Evolutionary conservation across 208 protist genomes (phyloP), one percentile per base, ranked within the genome.

Genomic region (Porcisia deanei): DNA sequence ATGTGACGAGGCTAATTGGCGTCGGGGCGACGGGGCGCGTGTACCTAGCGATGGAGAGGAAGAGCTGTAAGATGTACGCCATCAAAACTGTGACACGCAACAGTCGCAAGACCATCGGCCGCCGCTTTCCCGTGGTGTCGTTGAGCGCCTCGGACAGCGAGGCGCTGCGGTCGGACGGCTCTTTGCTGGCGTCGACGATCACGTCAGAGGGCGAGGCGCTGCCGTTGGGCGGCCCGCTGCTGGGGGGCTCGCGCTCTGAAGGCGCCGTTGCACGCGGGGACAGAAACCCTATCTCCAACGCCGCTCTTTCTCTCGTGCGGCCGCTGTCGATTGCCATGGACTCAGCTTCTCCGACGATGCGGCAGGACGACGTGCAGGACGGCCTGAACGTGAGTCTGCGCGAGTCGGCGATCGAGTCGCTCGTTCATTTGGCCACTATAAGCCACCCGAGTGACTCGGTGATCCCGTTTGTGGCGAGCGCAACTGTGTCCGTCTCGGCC

Each of bases 21-120:
- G 65, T 60, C 39, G 90, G 90, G 34, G 76, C 80, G 3, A 91
- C 81, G 9, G 85, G 74, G 14, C 81, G 69, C 3, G 90, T 90
- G 16, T 87, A 83, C 53, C 73, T 94, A 16, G 71, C 69, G n/a
- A 39, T 91, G 10, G 73, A 94, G 52, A 59, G 65, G 6, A 30
- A 79, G 34, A 87, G 78, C 8, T 70, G 72, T 54, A 63, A 79
- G 22, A 67, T 65, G 34, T 88, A 82, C 57, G 88, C 88, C 34
- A 77, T 92, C 57, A 92, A 92, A 73, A 79, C 81, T 16, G 82
- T 92, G 43, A 58, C 49, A 7, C 69, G 65, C 3, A 78, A 53
- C 47, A 59, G 63, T 25, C 77, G 66, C 30, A 74, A 55, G 34
- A 20, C 57, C 8, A 18, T 37, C 22, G 66, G 14, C 1, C 77